Evolutionary conservation across 148 eudicot genomes (phyloP), one percentile per base, ranked within the genome.

Genomic region (Diospyros lotus): DNA sequence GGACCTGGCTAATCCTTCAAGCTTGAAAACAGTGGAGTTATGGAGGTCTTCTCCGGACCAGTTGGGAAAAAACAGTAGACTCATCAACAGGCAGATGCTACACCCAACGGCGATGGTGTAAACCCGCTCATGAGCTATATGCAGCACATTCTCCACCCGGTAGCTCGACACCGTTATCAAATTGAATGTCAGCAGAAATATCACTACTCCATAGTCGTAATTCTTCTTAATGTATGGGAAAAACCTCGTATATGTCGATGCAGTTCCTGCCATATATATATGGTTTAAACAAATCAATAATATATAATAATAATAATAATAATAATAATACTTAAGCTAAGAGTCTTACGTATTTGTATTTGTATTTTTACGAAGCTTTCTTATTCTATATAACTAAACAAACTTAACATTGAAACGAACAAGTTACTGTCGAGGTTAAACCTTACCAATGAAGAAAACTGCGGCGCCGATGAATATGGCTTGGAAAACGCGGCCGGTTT

Each of bases 31-130:
- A 42, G 91, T 90, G 58, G 87, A 89, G 45, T 79, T 81, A 58
- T 92, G 98, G 41, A 95, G 98, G 58, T 95, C 96, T 63, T 90
- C 86, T 4, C 98, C 97, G 0, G 98, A 92, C 98, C 98, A 95
- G 68, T 86, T 80, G 0, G 98, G 98, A 71, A 95, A 86, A 5
- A 95, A 71, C 48, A 92, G 67, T 39, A 92, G 84, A 76, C 90
- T 89, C 94, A 95, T 90, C 8, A 87, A 18, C n/a, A 95, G 92
- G 76, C 96, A 92, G 2, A 90, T 72, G 46, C 82, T 93, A 64
- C 92, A 89, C 10, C 98, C 98, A 38, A 92, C 88, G 70, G 86
- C 90, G 13, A 95, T 92, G 5, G 88, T 84, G 76, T 82, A 87
- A 14, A 95, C 69, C 3, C 96, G 84, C 3, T 88, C 87, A 3